phyloP scores from a whole-genome alignment of 179 eudicot species.

The Spergularia azorica region DNA sequence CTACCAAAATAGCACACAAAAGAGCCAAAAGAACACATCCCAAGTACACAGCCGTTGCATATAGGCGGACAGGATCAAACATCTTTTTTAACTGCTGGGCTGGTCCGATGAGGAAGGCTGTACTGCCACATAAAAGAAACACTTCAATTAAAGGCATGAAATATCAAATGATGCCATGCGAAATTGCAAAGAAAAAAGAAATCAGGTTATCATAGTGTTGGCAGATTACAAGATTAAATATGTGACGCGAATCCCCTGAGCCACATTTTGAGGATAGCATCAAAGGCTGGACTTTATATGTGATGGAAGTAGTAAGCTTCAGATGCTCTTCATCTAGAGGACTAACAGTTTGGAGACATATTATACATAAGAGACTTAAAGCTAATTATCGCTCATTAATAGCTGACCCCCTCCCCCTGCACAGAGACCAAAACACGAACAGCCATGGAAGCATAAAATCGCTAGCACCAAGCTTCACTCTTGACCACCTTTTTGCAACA shows the following conservation, averaged over 20 bases:
- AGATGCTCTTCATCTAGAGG: neutral
- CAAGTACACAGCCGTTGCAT: conserved; percentile 79
- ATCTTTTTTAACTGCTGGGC: conserved; percentile 76
- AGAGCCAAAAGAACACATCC: conserved; percentile 81
- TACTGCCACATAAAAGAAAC: conserved; percentile 64
- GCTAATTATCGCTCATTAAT: too few relatives aligned
- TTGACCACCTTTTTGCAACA: too few relatives aligned
- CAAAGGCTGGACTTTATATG: neutral
- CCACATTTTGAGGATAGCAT: too few relatives aligned
- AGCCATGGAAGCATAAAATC: neutral
- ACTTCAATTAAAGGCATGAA: conserved; percentile 13
- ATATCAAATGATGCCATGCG: conserved; percentile 4
- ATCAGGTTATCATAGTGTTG: too few relatives aligned
- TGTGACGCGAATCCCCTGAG: too few relatives aligned
- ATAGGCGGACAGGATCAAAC: conserved; percentile 87
- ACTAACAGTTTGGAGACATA: neutral
- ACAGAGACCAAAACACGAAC: neutral
- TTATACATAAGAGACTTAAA: too few relatives aligned
- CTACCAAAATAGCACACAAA: conserved; percentile 74
- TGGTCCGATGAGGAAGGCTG: conserved; percentile 89
- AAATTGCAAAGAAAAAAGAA: neutral
- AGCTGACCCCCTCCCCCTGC: too few relatives aligned
- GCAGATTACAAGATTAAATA: too few relatives aligned
- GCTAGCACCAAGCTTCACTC: too few relatives aligned
- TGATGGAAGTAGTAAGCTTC: neutral